phyloP scores from a whole-genome alignment of 495 filamentous ascomycete genomes.

The Hypoxylon crocopeplum region DNA sequence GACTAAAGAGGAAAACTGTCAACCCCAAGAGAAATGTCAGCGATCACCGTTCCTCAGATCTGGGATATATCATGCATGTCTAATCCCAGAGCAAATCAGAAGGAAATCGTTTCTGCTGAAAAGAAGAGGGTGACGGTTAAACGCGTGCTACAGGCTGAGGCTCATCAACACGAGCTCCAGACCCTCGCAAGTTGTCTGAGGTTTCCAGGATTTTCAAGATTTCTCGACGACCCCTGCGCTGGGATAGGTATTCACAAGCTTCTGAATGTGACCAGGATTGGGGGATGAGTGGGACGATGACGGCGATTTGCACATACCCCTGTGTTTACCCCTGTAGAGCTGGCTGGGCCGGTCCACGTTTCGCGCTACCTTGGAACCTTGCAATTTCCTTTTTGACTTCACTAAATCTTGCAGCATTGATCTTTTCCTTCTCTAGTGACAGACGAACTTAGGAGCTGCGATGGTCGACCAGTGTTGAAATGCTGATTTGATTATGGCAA shows the following conservation, averaged over 20 bases:
- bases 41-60: constrained; percentile 26
- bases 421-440: constrained; percentile 3
- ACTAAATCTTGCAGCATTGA: too few species aligned
- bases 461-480: too few species aligned
- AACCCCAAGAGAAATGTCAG: constrained; percentile 24
- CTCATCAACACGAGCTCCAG: constrained; percentile 5
- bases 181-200: constrained; percentile 20
- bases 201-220: constrained; percentile 33
- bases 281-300: constrained; percentile 15
- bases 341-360: constrained; percentile 19
- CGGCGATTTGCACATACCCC: constrained; percentile 29
- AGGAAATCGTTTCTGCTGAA: too few species aligned
- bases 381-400: constrained; percentile 26
- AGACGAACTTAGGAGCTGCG: not conserved
- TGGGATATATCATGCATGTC: constrained; percentile 15
- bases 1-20: constrained; percentile 24
- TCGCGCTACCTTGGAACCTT: constrained; percentile 26
- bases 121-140: not conserved
- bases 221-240: constrained; percentile 13
- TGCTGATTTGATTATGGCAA: too few species aligned
- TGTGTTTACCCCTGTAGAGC: not conserved
- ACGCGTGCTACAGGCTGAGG: not conserved
- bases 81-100: too few species aligned
- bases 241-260: constrained; percentile 31
- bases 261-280: constrained; percentile 14